A percentile compares a stretch with the other conserved stretches of the same genome.
Conservation (phyloP, 106 monocot genomes). For the Chionographis japonica region DNA sequence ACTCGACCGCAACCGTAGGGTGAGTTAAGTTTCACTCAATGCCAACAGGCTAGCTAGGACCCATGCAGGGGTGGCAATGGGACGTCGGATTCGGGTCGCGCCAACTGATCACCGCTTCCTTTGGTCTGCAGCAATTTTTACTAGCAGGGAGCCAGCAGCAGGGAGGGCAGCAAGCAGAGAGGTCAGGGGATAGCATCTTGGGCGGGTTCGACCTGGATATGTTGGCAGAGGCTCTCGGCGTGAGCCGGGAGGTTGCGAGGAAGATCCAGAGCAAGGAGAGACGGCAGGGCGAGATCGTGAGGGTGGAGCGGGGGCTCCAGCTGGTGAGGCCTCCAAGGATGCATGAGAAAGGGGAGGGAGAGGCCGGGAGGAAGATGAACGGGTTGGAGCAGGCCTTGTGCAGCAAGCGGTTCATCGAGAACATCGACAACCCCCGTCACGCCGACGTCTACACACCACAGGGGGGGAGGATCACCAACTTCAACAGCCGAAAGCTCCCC, state of each 20-base stretch:
- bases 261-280: conserved; percentile 36
- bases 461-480: conserved; percentile 27
- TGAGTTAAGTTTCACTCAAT: conserved; percentile 2
- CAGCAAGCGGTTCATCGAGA: conserved; percentile 26
- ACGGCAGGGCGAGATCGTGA: conserved; percentile 30
- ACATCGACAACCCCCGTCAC: conserved; percentile 38
- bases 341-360: not conserved
- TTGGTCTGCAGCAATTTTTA: conserved; percentile 17
- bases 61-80: too few species aligned
- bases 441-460: conserved; percentile 36
- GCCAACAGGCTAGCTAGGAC: too few species aligned
- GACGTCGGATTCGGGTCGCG: too few species aligned
- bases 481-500: conserved; percentile 49
- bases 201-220: conserved; percentile 29
- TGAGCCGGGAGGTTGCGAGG: conserved; percentile 23
- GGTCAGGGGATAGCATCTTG: conserved; percentile 24
- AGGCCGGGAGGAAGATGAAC: conserved; percentile 7
- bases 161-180: not conserved
- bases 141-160: conserved; percentile 30
- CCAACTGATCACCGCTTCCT: too few species aligned
- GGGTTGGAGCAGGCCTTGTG: conserved; percentile 52
- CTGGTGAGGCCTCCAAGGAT: conserved; percentile 12
- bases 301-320: conserved; percentile 20
- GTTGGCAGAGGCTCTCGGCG: conserved; percentile 30
- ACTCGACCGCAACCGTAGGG: conserved; percentile 47